phyloP scores from a whole-genome alignment of 352 stramenopile species.

The Pythium sp. region DNA sequence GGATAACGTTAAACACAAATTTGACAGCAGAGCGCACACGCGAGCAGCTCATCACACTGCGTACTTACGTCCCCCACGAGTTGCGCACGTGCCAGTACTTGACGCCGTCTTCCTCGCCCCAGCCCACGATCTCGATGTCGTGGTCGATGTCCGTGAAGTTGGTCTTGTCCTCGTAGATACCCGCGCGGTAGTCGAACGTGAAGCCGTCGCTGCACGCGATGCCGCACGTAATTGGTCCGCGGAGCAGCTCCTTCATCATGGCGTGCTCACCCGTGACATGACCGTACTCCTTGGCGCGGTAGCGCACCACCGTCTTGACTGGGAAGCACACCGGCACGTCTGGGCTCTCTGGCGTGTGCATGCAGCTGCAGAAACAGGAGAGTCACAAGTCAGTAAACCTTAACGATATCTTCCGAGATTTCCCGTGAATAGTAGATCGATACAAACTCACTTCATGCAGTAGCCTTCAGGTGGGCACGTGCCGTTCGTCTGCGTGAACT shows the following conservation, averaged over 20 bases:
- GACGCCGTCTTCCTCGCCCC: slow-evolving; percentile 75
- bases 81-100: slow-evolving; percentile 95
- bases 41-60: too few species aligned
- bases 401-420: too few species aligned
- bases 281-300: slow-evolving; percentile 50
- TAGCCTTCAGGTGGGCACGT: slow-evolving; percentile 60
- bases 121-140: slow-evolving; percentile 92
- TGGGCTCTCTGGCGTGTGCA: slow-evolving; percentile 26
- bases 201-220: slow-evolving; percentile 81
- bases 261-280: slow-evolving; percentile 47
- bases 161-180: slow-evolving; percentile 82
- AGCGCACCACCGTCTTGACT: slow-evolving; percentile 48
- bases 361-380: slow-evolving; percentile 29
- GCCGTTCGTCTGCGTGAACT: slow-evolving; percentile 47
- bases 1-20: neutral
- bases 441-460: slow-evolving; percentile 51
- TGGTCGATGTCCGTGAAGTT: slow-evolving; percentile 63
- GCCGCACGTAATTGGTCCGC: slow-evolving; percentile 87
- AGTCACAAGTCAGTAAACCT: neutral
- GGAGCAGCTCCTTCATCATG: slow-evolving; percentile 63
- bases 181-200: slow-evolving; percentile 84
- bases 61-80: slow-evolving; percentile 77
- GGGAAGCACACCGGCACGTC: slow-evolving; percentile 36
- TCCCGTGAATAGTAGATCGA: neutral
- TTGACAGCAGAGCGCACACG: neutral